A percentile compares a stretch with the other conserved stretches of the same genome.
Conservation (phyloP, 1,284 basidiomycete species). For the Mycena citricolor region DNA sequence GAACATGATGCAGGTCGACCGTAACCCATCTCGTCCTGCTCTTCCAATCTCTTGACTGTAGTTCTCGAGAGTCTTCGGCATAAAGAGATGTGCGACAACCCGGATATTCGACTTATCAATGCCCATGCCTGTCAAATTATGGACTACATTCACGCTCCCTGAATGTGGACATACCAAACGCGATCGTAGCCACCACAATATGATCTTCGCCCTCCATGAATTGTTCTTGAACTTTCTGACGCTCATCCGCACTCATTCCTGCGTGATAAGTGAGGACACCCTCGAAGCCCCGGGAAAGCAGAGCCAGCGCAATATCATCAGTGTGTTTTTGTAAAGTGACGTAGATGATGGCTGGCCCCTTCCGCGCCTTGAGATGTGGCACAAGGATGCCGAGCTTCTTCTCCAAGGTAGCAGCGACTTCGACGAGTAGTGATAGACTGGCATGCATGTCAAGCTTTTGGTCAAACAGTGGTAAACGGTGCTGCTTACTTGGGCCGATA, state of each 20-base stretch:
- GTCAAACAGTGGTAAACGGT: too few species aligned
- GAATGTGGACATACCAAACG: conserved; percentile 76
- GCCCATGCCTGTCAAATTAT: too few species aligned
- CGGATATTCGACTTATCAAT: conserved; percentile 32
- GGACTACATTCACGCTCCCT: conserved; percentile 41
- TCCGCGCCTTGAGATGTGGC: conserved; percentile 51
- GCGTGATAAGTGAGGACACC: conserved; percentile 69
- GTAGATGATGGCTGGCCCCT: conserved; percentile 62
- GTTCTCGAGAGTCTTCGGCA: conserved; percentile 66
- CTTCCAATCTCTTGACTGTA: conserved; percentile 78
- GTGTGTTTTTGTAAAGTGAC: conserved; percentile 65
- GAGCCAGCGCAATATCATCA: conserved; percentile 56
- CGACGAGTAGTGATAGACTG: conserved; percentile 62
- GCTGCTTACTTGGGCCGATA: conserved; percentile 41
- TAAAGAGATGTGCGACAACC: conserved; percentile 68
- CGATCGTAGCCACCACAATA: conserved; percentile 69
- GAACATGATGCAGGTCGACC: conserved; percentile 58
- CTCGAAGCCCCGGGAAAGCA: conserved; percentile 46
- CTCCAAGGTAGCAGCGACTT: conserved; percentile 41
- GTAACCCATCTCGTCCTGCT: conserved; percentile 70
- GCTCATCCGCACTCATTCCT: conserved; percentile 56
- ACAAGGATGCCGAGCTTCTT: conserved; percentile 40
- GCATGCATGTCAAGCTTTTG: background rate
- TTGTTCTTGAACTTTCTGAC: conserved; percentile 44
- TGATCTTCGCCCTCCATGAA: conserved; percentile 66